phyloP scores from a whole-genome alignment of 495 filamentous ascomycete species.

The Lasiosphaeria miniovina region DNA sequence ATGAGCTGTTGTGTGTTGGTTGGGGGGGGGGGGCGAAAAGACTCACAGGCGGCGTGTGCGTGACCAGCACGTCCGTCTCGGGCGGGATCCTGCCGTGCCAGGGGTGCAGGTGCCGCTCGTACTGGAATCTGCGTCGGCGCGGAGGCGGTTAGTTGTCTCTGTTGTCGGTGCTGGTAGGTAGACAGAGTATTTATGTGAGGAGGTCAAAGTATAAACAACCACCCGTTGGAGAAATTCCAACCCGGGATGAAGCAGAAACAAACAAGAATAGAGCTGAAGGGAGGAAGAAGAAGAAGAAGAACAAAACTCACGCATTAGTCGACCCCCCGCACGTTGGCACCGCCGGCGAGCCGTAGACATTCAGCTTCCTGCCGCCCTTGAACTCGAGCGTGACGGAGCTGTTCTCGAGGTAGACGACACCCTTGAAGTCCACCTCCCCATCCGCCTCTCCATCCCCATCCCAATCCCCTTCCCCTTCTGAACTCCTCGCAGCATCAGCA shows the following conservation, averaged over 20 bases:
- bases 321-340: slow-evolving; percentile 42
- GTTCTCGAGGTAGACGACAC: slow-evolving; percentile 49
- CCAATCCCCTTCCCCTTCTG: not conserved
- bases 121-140: slow-evolving; percentile 41
- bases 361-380: slow-evolving; percentile 48
- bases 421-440: slow-evolving; percentile 41
- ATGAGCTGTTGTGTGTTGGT: not conserved
- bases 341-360: slow-evolving; percentile 52
- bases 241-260: not conserved
- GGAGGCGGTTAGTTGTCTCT: no score
- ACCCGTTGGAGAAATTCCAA: not conserved
- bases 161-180: no score
- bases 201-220: no score
- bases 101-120: slow-evolving; percentile 36
- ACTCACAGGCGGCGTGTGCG: slow-evolving; percentile 62
- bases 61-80: slow-evolving; percentile 79
- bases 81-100: slow-evolving; percentile 59
- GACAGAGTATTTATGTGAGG: no score
- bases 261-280: no score
- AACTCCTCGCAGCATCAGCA: no score
- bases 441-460: slow-evolving; percentile 32
- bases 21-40: not conserved
- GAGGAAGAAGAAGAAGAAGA: not conserved
- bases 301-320: slow-evolving; percentile 18
- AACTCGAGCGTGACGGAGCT: slow-evolving; percentile 43